These are phyloP conservation scores for Tylopilus rubrobrunneus DNA, from an alignment of 768 basidiomycete genomes.

Conservation along the genomic window DNA sequence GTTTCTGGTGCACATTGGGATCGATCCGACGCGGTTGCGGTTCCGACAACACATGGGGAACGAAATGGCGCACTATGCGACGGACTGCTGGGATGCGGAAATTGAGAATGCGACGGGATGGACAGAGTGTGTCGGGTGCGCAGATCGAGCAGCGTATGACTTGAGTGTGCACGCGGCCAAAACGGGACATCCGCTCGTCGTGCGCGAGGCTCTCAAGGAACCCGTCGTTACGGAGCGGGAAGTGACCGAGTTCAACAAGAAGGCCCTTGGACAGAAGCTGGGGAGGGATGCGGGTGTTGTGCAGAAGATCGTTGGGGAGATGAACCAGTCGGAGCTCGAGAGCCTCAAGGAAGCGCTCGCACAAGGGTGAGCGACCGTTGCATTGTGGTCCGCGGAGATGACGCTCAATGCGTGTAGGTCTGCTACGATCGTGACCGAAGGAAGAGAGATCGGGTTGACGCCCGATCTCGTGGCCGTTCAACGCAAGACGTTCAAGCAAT, in stretches of 20 bases:
- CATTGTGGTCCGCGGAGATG: constrained; percentile 7
- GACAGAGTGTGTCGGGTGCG: constrained; percentile 99
- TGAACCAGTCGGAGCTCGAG: constrained; percentile 63
- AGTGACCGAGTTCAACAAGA: constrained; percentile 81
- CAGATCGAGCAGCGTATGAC: constrained; percentile 97
- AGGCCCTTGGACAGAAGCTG: constrained; percentile 83
- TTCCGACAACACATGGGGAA: constrained; percentile 99
- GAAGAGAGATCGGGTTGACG: constrained; percentile 66
- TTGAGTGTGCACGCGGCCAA: constrained; percentile 80
- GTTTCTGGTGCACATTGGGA: constrained; percentile 88
- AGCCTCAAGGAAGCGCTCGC: constrained; percentile 68
- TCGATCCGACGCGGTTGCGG: constrained; percentile 75
- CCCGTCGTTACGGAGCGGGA: constrained; percentile 80
- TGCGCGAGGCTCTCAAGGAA: constrained; percentile 81
- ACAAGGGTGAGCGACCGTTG: constrained; percentile 53
- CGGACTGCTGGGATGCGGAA: constrained; percentile 99
- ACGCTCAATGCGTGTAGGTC: constrained; percentile 38
- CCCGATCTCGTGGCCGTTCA: constrained; percentile 74
- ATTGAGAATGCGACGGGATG: constrained; percentile 83
- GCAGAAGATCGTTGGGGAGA: constrained; percentile 57
- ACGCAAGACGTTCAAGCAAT: constrained; percentile 82
- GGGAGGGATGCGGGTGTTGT: constrained; percentile 74
- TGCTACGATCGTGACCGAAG: constrained; percentile 56
- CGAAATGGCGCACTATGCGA: constrained; percentile 99
- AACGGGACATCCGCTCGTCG: constrained; percentile 84